Conservation (phyloP, 306 rosid species). For the Glycyrrhiza uralensis region DNA sequence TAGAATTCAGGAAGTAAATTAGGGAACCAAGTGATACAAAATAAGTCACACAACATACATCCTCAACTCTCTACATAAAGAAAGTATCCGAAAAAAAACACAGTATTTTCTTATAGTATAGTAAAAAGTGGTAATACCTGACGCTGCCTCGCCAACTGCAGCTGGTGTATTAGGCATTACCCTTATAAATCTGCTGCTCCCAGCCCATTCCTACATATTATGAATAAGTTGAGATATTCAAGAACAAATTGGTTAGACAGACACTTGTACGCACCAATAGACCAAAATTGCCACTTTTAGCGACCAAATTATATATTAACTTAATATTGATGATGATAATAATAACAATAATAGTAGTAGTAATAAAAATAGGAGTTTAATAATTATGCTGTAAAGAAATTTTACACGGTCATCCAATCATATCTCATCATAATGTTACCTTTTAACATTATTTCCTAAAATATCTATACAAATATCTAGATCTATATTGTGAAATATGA, state of each 20-base stretch:
- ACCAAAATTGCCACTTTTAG: not conserved
- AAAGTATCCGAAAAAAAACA: slow-evolving; percentile 15
- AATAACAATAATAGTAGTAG: too few relatives aligned
- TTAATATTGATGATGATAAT: too few relatives aligned
- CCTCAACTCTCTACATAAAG: not conserved
- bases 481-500: too few relatives aligned
- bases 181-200: slow-evolving; percentile 60
- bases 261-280: not conserved
- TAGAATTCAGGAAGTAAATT: slow-evolving; percentile 6
- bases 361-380: too few relatives aligned
- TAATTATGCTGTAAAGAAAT: too few relatives aligned
- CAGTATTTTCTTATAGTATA: not conserved
- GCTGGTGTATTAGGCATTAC: slow-evolving; percentile 85
- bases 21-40: not conserved
- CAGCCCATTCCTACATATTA: slow-evolving; percentile 75
- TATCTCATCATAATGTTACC: too few relatives aligned
- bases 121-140: slow-evolving; percentile 45
- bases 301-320: not conserved
- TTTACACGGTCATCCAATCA: too few relatives aligned
- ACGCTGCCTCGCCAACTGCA: slow-evolving; percentile 74
- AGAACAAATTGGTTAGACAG: not conserved
- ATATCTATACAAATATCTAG: too few relatives aligned
- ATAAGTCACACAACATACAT: not conserved
- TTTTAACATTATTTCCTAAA: too few relatives aligned
- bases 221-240: not conserved